Evolutionary conservation across 176 grass and related monocot genomes (phyloP), one percentile per base, ranked within the genome.

Genomic region (Tillandsia fasciculata): DNA sequence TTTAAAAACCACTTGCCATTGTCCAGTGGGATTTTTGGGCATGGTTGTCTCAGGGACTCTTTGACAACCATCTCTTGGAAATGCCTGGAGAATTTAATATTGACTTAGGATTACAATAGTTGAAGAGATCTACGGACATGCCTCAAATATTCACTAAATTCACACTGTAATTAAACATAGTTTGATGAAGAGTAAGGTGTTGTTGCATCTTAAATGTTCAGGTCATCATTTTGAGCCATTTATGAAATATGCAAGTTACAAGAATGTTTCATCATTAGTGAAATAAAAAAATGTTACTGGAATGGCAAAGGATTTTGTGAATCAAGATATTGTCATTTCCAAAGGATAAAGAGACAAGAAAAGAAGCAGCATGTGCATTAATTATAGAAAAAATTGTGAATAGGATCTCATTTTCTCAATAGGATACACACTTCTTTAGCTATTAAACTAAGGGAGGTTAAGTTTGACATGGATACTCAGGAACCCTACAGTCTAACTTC

Each of bases 41-140:
- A 42, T 9, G 74, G 57, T 54, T 72, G 9, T 67, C 69, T 74
- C 67, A 52, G 64, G 42, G 77, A 69, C 50, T 75, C 75, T 76
- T 78, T 66, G 49, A 63, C 77, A 49, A n/a, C 24, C 33, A 20
- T 74, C 81, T 75, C 58, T 76, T 79, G 87, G 78, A 96, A 86
- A 52, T 96, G 52, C 82, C 91, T 96, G 76, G 20, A 81, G 27
- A 83, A 76, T 12, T 74, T 15, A 48, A 77, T 22, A 22, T 1
- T 2, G 20, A 59, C 12, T 20, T 42, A 42, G 33, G 33, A 42
- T 42, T 42, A 42, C 33, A 42, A 42, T 42, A 7, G 33, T 42
- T 42, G 33, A 42, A 42, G 33, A 42, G 33, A 42, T 42, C 33
- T 7, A 42, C 33, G 7, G 33, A 7, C 33, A 42, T 42, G 7